Percentiles rank a stretch among this genome's conserved stretches.
These are phyloP conservation scores for Aaosphaeria pasadenensis DNA, from an alignment of 2,329 filamentous ascomycete genomes.

Conservation along the genomic window DNA sequence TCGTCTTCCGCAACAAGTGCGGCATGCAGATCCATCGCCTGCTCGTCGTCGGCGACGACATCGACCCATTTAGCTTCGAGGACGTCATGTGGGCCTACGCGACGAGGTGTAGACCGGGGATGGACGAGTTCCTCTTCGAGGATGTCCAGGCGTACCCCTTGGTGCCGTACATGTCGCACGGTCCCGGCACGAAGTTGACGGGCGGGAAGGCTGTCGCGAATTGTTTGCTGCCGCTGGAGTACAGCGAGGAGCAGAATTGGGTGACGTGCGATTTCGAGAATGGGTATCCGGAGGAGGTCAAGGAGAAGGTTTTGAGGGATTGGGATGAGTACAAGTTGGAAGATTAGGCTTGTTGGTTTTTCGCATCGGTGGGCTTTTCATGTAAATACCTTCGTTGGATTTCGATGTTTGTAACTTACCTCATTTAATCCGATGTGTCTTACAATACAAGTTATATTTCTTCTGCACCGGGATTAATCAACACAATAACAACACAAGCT, in stretches of 20 bases:
- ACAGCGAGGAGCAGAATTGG: slow-evolving; percentile 40
- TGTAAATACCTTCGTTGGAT: too few relatives aligned
- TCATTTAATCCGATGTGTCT: too few relatives aligned
- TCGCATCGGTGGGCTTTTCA: too few relatives aligned
- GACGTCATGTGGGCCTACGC: slow-evolving; percentile 51
- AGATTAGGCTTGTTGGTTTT: too few relatives aligned
- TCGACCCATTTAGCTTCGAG: slow-evolving; percentile 45
- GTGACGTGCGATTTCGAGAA: slow-evolving; percentile 29
- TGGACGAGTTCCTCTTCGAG: slow-evolving; percentile 47
- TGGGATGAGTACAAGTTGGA: slow-evolving; percentile 23
- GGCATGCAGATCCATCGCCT: slow-evolving; percentile 44
- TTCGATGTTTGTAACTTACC: too few relatives aligned
- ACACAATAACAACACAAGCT: too few relatives aligned
- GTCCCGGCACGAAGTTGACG: slow-evolving; percentile 20
- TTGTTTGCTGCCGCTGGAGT: slow-evolving; percentile 25
- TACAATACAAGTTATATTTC: too few relatives aligned
- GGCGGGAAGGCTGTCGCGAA: slow-evolving; percentile 50
- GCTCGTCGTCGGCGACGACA: slow-evolving; percentile 47
- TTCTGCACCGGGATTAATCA: too few relatives aligned
- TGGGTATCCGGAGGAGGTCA: slow-evolving; percentile 39
- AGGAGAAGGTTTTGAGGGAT: slow-evolving; percentile 36
- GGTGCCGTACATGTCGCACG: slow-evolving; percentile 46
- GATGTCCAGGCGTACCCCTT: slow-evolving; percentile 44
- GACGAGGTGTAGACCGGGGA: slow-evolving; percentile 45
- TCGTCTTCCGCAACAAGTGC: slow-evolving; percentile 44